Conservation (phyloP, 2,329 filamentous ascomycete genomes). For the Dothideomycetes sp. region DNA sequence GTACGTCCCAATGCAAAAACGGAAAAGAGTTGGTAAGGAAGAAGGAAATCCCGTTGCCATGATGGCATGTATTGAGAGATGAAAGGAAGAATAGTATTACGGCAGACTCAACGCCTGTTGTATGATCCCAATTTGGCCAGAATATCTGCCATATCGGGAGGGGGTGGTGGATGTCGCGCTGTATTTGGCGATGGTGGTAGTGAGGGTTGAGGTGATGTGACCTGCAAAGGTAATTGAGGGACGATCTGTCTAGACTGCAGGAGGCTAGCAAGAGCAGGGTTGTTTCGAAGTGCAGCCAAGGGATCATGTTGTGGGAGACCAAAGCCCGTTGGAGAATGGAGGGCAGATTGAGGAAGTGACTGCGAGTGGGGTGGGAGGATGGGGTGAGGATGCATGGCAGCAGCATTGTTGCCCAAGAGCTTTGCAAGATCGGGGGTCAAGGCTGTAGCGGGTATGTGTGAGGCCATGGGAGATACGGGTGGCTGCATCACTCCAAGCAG, state of each 20-base stretch:
- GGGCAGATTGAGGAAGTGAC: conserved; percentile 1
- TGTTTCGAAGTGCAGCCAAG: conserved; percentile 22
- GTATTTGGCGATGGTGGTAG: conserved; percentile 25
- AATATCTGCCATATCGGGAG: conserved; percentile 56
- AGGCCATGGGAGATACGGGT: conserved; percentile 27
- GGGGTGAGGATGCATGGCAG: conserved; percentile 12
- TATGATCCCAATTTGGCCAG: conserved; percentile 63
- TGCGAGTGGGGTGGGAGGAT: conserved; percentile 15
- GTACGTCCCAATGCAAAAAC: neutral
- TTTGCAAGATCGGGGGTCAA: conserved; percentile 31
- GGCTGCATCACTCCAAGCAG: conserved; percentile 51
- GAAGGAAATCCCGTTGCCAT: neutral
- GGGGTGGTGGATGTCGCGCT: conserved; percentile 18
- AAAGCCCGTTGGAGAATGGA: conserved; percentile 3
- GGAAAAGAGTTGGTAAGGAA: neutral
- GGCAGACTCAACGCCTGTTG: conserved; percentile 17
- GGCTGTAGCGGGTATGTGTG: conserved; percentile 16
- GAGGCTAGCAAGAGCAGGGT: conserved; percentile 22
- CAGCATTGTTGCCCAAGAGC: conserved; percentile 24
- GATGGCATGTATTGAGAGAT: too few relatives aligned
- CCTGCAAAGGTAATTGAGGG: conserved; percentile 2
- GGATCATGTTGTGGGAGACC: conserved; percentile 23
- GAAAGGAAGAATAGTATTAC: too few relatives aligned
- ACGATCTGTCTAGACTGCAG: conserved; percentile 15
- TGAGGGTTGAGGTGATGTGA: conserved; percentile 18